These are phyloP conservation scores for Echinochloa phyllopogon DNA, from an alignment of 176 grass and related monocot species.

Conservation along the genomic window DNA sequence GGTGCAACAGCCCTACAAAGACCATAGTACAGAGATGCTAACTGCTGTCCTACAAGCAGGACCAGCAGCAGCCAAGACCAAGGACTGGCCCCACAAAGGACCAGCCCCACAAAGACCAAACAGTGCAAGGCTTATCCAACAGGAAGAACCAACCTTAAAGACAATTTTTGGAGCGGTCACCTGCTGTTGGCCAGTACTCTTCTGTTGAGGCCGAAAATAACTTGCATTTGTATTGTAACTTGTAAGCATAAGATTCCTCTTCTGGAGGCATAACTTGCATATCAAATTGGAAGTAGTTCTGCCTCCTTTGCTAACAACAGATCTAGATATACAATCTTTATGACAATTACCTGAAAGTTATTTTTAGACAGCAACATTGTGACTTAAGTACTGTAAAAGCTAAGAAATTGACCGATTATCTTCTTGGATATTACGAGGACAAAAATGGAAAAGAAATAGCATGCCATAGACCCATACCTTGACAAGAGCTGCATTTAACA, in stretches of 20 bases:
- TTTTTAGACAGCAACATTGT: slow-evolving; percentile 47
- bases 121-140: too few relatives aligned
- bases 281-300: slow-evolving; percentile 50
- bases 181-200: slow-evolving; percentile 46
- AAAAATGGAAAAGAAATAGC: slow-evolving; percentile 13
- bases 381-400: slow-evolving; percentile 28
- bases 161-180: slow-evolving; percentile 47
- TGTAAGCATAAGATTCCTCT: slow-evolving; percentile 51
- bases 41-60: too few relatives aligned
- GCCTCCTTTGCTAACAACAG: slow-evolving; percentile 45
- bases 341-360: slow-evolving; percentile 81
- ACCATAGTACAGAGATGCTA: too few relatives aligned
- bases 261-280: slow-evolving; percentile 73
- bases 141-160: slow-evolving; percentile 61
- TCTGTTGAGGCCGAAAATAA: slow-evolving; percentile 45
- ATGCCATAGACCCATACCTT: slow-evolving; percentile 67
- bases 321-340: slow-evolving; percentile 65
- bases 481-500: slow-evolving; percentile 73
- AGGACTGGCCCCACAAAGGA: too few relatives aligned
- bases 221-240: slow-evolving; percentile 44
- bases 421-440: neutral
- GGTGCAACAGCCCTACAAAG: too few relatives aligned
- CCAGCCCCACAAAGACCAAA: too few relatives aligned
- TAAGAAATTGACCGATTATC: slow-evolving; percentile 20
- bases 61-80: too few relatives aligned